phyloP scores from a whole-genome alignment of 495 filamentous ascomycete genomes.

The Penicillium pulvis region DNA sequence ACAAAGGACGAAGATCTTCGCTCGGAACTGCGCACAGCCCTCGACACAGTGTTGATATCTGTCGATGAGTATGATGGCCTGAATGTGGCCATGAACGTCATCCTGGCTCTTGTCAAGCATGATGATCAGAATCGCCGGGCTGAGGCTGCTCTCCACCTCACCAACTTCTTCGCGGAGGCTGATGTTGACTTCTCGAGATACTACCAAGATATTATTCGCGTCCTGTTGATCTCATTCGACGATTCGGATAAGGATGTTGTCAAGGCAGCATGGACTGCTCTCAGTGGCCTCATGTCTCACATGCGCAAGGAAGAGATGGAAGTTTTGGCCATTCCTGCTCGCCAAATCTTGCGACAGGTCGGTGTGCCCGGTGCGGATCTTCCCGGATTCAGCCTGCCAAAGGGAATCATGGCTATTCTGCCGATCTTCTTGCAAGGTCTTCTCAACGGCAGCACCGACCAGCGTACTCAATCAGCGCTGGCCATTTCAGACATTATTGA shows the following conservation, averaged over 20 bases:
- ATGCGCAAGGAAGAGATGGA: constrained; percentile 99
- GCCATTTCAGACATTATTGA: constrained; percentile 96
- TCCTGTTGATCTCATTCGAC: constrained; percentile 87
- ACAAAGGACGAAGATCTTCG: constrained; percentile 75
- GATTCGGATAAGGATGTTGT: constrained; percentile 83
- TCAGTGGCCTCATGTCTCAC: constrained; percentile 82
- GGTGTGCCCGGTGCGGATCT: constrained; percentile 84
- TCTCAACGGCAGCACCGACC: constrained; percentile 91
- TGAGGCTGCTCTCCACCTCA: constrained; percentile 75
- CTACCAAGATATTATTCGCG: constrained; percentile 89
- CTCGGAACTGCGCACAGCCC: constrained; percentile 71
- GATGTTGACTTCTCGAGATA: constrained; percentile 91
- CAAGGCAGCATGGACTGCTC: constrained; percentile 88
- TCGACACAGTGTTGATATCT: constrained; percentile 85
- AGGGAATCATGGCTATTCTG: constrained; percentile 95
- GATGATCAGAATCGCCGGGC: constrained; percentile 85
- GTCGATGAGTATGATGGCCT: constrained; percentile 96
- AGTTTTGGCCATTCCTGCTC: constrained; percentile 80
- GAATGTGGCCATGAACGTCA: constrained; percentile 90
- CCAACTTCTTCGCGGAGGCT: constrained; percentile 82
- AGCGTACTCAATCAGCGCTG: constrained; percentile 86
- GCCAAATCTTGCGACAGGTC: constrained; percentile 80
- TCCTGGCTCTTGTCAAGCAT: constrained; percentile 84
- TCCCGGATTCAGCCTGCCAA: constrained; percentile 87
- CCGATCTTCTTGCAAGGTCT: constrained; percentile 97